Evolutionary conservation across 2,329 filamentous ascomycete genomes (phyloP), one percentile per base, ranked within the genome.

Genomic region (Sarocladium strictum): DNA sequence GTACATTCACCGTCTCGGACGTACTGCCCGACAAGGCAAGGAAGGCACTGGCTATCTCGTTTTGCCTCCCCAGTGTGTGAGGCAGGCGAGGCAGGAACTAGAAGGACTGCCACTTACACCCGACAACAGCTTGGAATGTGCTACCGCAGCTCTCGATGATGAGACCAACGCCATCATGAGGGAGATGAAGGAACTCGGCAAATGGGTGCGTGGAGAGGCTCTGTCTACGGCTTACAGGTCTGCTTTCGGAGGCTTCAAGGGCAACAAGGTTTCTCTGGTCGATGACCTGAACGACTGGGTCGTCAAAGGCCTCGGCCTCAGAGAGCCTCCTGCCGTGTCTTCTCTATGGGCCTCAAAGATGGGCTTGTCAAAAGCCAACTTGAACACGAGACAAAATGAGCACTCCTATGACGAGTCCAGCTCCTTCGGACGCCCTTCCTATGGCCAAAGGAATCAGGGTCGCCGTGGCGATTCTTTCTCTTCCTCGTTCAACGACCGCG

Each of bases 1-100:
- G 35, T 91, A 91, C 64, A 87, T 92, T 56, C 88, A 91, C 69
- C 83, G 88, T 56, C 74, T 91, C 40, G 88, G 88, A 53, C 86
- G 89, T 58, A 93, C 89, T 9, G 89, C 79, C 55, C 85, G 90
- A 63, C 88, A 88, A 26, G 83, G 84, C 58, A 88, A 89, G 67
- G 76, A 83, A 60, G 89, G 89, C 43, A 76, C 89, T 63, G 87
- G 85, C 55, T 90, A 81, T 77, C 68, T 92, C 32, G 68, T 93
- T 47, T 58, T 90, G 1, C 73, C 81, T 1, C 68, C 80, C 11
- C 63, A 75, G 14, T 85, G 89, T 61, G 65, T 77, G 6, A 17
- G 59, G 0, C 67, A 72, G 43, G 73, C 81, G 2, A 74, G 79
- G 43, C 61, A 64, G 10, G 72, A 80, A 49, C 76, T 92, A 53